Evolutionary conservation across 164 flowering plant species (phyloP), one percentile per base, ranked within the genome.

Genomic region (Litsea cubeba): DNA sequence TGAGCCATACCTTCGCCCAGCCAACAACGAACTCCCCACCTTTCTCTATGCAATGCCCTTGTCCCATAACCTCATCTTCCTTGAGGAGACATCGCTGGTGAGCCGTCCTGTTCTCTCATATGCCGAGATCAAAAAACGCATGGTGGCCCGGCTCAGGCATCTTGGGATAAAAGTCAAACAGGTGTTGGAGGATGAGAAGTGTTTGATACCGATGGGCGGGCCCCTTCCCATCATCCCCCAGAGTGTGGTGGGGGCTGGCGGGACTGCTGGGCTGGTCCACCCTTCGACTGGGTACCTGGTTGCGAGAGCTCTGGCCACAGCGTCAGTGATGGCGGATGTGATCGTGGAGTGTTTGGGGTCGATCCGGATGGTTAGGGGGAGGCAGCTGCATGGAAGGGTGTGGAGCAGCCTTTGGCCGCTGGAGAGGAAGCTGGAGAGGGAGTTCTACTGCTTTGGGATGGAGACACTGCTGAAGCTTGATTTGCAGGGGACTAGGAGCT

Each of bases 171-270:
- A 69, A 63, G 97, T 92, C 73, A 87, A 79, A 77, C 79, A 79
- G 20, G 83, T 92, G 24, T 60, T 90, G 22, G 95, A 92, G 70
- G 89, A 85, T 3, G 97, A 92, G 77, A 90, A 90, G 75, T 92
- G 95, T 77, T 35, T 90, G 87, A 89, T 90, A 20, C 93, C 95
- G 3, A 90, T 90, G 97, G 97, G 97, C 11, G 97, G 97, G 10
- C 92, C 94, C 62, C 85, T 92, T 5, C 97, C 95, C 0, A n/a
- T 10, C 60, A 86, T 89, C 17, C 92, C 92, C 62, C 94, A 89
- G 70, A 82, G 69, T 22, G 86, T 88, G 64, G 72, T 88, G 87
- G 89, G 83, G 0, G 79, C 86, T 25, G 97, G 97, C 17, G 95
- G 93, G 26, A 81, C 81, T 3, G 84, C 89, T 0, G 95, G 95